These are phyloP conservation scores for Boletus smithii DNA, from an alignment of 1,284 basidiomycete species.

Conservation along the genomic window DNA sequence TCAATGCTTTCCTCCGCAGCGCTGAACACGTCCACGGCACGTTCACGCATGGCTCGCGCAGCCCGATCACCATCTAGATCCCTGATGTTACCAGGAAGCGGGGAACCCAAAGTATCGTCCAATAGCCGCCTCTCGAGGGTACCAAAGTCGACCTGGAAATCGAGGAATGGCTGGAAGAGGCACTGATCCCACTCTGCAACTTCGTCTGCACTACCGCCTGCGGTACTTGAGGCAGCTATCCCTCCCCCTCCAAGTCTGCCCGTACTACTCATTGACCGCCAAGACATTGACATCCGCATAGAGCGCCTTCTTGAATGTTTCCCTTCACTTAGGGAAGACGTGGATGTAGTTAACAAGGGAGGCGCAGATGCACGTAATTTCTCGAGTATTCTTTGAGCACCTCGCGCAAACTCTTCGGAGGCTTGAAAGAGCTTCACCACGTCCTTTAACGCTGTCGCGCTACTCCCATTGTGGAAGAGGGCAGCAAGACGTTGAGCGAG, in stretches of 20 bases:
- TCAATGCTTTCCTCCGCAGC: constrained; percentile 76
- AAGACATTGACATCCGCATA: constrained; percentile 70
- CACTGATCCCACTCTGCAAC: constrained; percentile 81
- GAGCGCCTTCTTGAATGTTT: constrained; percentile 50
- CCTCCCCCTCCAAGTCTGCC: constrained; percentile 19
- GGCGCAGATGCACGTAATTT: constrained; percentile 55
- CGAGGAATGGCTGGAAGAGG: constrained; percentile 88
- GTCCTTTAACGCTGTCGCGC: constrained; percentile 59
- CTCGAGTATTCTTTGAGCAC: constrained; percentile 72
- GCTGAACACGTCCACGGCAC: constrained; percentile 67
- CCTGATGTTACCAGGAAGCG: constrained; percentile 37
- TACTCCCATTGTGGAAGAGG: constrained; percentile 58
- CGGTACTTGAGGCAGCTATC: constrained; percentile 7
- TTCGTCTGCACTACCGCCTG: constrained; percentile 27
- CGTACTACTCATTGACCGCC: constrained; percentile 41
- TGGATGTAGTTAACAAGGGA: constrained; percentile 22
- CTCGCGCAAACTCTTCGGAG: constrained; percentile 77
- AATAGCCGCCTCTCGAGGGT: constrained; percentile 70
- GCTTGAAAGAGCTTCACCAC: constrained; percentile 68
- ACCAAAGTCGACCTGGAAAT: constrained; percentile 82
- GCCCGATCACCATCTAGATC: constrained; percentile 51
- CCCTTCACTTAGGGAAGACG: constrained; percentile 21
- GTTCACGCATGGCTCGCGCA: constrained; percentile 68
- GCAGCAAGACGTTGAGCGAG: constrained; percentile 72
- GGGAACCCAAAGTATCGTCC: constrained; percentile 45